phyloP scores from a whole-genome alignment of 2,329 filamentous ascomycete genomes.

The Leptographium radiaticola region DNA sequence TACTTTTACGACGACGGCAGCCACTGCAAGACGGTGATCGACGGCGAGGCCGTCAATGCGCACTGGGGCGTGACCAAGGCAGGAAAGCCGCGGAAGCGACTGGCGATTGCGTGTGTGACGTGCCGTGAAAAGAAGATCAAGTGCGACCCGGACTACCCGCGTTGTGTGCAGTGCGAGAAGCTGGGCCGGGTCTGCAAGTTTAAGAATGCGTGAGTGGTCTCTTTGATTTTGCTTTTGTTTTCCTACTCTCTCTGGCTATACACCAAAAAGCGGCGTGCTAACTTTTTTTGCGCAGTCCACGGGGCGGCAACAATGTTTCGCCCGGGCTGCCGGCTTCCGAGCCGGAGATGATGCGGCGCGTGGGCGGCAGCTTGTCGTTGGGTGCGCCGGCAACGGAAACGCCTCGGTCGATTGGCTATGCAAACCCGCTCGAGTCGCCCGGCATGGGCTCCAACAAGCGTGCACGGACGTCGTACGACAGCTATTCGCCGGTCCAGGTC shows the following conservation, averaged over 20 bases:
- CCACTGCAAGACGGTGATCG: constrained; percentile 70
- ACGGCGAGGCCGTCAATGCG: constrained; percentile 77
- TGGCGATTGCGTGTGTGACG: constrained; percentile 85
- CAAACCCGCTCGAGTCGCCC: constrained; percentile 36
- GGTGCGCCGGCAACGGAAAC: constrained; percentile 20
- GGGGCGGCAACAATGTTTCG: constrained; percentile 44
- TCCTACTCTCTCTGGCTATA: no score
- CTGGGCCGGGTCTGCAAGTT: constrained; percentile 77
- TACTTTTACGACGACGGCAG: constrained; percentile 80
- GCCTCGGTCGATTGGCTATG: constrained; percentile 27
- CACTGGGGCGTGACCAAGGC: constrained; percentile 92
- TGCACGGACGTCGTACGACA: constrained; percentile 32
- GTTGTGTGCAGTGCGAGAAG: constrained; percentile 86
- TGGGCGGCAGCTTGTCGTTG: constrained; percentile 11
- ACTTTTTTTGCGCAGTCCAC: constrained; percentile 26
- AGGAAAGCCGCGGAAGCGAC: constrained; percentile 78
- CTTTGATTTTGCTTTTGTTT: neutral
- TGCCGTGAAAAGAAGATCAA: constrained; percentile 98
- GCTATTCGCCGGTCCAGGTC: constrained; percentile 23
- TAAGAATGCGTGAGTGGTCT: constrained; percentile 61
- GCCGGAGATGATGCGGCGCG: constrained; percentile 29
- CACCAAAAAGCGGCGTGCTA: neutral
- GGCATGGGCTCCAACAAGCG: constrained; percentile 30
- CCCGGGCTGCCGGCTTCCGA: constrained; percentile 39
- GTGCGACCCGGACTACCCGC: constrained; percentile 77